Percentiles rank a stretch among this genome's conserved stretches.
phyloP scores from a whole-genome alignment of 371 early-diverging fungal genomes.

The Mucor saturninus region DNA sequence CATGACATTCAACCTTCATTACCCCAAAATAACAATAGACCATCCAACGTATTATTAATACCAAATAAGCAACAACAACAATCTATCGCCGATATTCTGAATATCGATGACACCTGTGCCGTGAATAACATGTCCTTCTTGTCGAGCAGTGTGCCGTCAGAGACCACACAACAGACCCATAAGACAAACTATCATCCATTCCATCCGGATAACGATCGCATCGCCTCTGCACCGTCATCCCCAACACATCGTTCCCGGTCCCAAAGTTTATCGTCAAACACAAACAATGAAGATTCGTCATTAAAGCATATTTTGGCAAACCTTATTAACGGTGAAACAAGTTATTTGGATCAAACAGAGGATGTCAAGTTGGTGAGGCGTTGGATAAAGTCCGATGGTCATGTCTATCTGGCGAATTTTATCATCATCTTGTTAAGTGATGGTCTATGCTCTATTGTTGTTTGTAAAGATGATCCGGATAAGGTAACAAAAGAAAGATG shows the following conservation, averaged over 20 bases:
- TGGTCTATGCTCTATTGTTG: conserved; percentile 36
- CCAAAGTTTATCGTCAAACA: conserved; percentile 28
- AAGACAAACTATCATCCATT: conserved; percentile 9
- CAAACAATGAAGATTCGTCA: conserved; percentile 19
- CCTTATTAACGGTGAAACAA: conserved; percentile 31
- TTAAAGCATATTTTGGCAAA: conserved; percentile 33
- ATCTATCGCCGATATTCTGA: conserved; percentile 21
- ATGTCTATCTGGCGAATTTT: conserved; percentile 28
- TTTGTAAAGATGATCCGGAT: conserved; percentile 38
- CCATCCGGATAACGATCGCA: background rate
- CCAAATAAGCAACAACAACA: conserved; percentile 11
- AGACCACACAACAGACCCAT: conserved; percentile 14
- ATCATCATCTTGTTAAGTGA: conserved; percentile 24
- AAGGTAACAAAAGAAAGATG: conserved; percentile 8
- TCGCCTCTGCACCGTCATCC: conserved; percentile 37
- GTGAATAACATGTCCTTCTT: conserved; percentile 11
- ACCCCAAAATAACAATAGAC: conserved; percentile 8
- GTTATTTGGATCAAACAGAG: conserved; percentile 29
- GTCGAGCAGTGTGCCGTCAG: conserved; percentile 44
- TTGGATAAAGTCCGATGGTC: conserved; percentile 35
- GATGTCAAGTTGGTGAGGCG: conserved; percentile 39
- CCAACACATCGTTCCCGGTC: conserved; percentile 35
- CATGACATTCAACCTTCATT: conserved; percentile 5
- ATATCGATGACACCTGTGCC: conserved; percentile 3
- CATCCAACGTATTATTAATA: conserved; percentile 20